Evolutionary conservation across 257 asterid genomes (phyloP).

Genomic region (Nicotiana tomentosiformis): DNA sequence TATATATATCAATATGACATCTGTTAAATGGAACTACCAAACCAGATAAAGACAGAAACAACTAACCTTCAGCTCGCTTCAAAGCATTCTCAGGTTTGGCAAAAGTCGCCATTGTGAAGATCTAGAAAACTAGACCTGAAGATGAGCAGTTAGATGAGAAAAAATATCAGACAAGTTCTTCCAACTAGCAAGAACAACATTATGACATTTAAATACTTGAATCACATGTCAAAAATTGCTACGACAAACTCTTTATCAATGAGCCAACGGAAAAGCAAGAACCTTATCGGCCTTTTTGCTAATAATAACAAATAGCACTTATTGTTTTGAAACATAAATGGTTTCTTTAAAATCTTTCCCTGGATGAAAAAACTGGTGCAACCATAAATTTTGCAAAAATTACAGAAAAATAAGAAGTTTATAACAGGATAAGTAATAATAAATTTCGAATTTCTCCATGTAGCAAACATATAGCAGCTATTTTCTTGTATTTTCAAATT

Average conservation of each 20-base stretch:
- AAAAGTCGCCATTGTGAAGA: conserved; percentile 9
- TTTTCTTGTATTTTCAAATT: not conserved
- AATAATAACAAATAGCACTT: not conserved
- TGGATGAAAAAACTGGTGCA: not conserved
- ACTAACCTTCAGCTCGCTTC: conserved; percentile 38
- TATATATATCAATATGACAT: not conserved
- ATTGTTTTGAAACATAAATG: not conserved
- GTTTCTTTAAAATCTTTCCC: not conserved
- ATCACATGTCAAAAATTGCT: not conserved
- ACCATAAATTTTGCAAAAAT: not conserved
- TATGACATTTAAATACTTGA: not conserved
- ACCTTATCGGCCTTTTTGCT: not conserved
- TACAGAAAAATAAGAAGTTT: not conserved
- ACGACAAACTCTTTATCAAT: not conserved
- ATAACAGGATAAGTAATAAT: not conserved
- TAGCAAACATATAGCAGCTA: not conserved
- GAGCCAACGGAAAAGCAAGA: not conserved
- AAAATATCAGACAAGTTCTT: not conserved
- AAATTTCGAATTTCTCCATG: not conserved
- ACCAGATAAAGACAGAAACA: not conserved
- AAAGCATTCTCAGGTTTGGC: conserved; percentile 36
- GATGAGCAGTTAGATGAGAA: not conserved
- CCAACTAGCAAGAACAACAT: not conserved
- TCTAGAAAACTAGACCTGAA: not conserved
- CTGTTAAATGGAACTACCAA: not conserved